Percentiles rank a stretch among this genome's conserved stretches.
Conservation (phyloP, 495 filamentous ascomycete species). For the Astrocystis sublimbata region DNA sequence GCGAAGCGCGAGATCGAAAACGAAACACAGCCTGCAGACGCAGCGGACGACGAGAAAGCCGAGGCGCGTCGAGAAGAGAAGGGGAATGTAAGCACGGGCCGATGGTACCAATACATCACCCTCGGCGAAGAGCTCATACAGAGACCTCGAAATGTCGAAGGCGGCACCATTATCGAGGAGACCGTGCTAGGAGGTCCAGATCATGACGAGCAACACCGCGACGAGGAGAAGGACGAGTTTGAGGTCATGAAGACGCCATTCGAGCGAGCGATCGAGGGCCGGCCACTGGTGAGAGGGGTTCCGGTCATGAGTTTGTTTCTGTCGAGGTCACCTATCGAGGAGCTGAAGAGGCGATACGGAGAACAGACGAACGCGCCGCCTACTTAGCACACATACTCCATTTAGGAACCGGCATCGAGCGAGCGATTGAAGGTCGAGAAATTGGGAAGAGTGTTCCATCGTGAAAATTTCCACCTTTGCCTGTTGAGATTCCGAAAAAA, state of each 20-base stretch:
- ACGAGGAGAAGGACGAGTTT: conserved; percentile 54
- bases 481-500: no score
- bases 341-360: conserved; percentile 41
- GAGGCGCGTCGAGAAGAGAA: background rate
- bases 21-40: conserved; percentile 18
- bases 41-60: background rate
- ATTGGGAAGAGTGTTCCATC: no score
- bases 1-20: conserved; percentile 59
- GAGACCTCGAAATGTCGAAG: conserved; percentile 24
- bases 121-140: conserved; percentile 32
- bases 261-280: conserved; percentile 40
- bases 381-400: background rate
- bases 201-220: conserved; percentile 19
- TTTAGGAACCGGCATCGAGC: no score
- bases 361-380: conserved; percentile 27
- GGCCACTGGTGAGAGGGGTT: conserved; percentile 28
- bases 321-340: conserved; percentile 53
- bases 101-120: conserved; percentile 65
- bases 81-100: no score
- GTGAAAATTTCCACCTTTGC: no score
- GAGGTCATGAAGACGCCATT: conserved; percentile 55
- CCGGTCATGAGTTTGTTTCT: conserved; percentile 62
- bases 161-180: conserved; percentile 40
- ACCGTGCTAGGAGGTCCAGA: conserved; percentile 32
- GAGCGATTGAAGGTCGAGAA: no score